Evolutionary conservation across 2,329 filamentous ascomycete species (phyloP), one percentile per base, ranked within the genome.

Genomic region (Calonectria ilicicola): DNA sequence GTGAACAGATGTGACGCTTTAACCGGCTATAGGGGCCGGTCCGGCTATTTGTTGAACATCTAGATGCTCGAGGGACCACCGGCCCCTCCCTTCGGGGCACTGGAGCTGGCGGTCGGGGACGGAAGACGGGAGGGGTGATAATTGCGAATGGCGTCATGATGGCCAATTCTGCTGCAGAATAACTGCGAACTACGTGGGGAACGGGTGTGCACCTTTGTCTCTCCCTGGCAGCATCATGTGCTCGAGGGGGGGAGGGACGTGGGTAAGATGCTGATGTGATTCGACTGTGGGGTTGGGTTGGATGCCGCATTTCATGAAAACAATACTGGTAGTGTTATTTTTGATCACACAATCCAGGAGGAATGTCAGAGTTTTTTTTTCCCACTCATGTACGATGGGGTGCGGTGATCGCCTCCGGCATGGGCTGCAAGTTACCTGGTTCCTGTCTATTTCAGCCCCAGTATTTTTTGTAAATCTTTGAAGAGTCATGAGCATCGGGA

Each of bases 121-220:
- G 40, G 65, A 40, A 38, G 49, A 42, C 27, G n/a, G 65, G 65
- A 42, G 65, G 26, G 27, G 53, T 21, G 53, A 62, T 38, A 32
- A 58, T 56, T 35, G 72, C 64, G 66, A 40, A 78, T 80, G 77
- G 78, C 77, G 78, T 80, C 77, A 78, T 78, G 70, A 72, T 70
- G 71, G 72, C 42, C 75, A 58, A 62, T 49, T 8, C 35, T 69
- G 70, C 69, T 47, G 67, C 38, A 56, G 51, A 72, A 53, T 40
- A 72, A 70, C 62, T 62, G 65, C 69, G 67, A 69, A 73, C 47
- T 44, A 53, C 64, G 47, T 73, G 72, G 44, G 58, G 67, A 67
- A 49, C n/a, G 35, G 65, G 47, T n/a, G 53, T 46, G 62, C 40
- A 44, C 21, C 26, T 58, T 35, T 47, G 62, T 40, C 35, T 38